phyloP scores from a whole-genome alignment of 1,284 basidiomycete species.

The Cerioporus squamosus region DNA sequence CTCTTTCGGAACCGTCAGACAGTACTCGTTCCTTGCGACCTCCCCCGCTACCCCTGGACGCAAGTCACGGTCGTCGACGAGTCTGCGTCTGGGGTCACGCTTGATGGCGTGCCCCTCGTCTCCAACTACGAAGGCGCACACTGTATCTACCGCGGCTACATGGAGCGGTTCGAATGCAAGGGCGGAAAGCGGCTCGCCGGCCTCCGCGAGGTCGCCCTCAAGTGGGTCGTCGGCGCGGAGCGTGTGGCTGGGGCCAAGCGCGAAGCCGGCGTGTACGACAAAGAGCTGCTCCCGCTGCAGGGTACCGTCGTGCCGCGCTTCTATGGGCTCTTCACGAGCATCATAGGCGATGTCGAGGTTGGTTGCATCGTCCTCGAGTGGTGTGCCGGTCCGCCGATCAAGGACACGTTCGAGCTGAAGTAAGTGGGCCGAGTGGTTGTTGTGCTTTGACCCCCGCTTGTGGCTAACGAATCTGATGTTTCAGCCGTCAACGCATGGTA shows the following conservation, averaged over 20 bases:
- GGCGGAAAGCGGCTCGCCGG: not conserved
- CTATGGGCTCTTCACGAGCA: slow-evolving; percentile 14
- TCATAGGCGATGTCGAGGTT: slow-evolving; percentile 7
- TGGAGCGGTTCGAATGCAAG: slow-evolving; percentile 1
- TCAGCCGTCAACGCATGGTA: slow-evolving; percentile 23
- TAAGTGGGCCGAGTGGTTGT: not conserved
- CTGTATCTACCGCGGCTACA: slow-evolving; percentile 14
- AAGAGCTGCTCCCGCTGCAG: slow-evolving; percentile 4
- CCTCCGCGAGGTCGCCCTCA: slow-evolving; percentile 13
- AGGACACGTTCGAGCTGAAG: slow-evolving; percentile 11
- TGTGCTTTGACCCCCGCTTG: not conserved
- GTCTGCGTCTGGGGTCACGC: not conserved
- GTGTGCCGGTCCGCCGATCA: slow-evolving; percentile 6
- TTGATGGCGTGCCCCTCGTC: slow-evolving; percentile 7
- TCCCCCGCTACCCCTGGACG: slow-evolving; percentile 2
- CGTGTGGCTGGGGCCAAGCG: slow-evolving; percentile 2
- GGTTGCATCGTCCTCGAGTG: slow-evolving; percentile 20
- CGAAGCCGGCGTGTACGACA: slow-evolving; percentile 16
- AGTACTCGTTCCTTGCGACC: slow-evolving; percentile 4
- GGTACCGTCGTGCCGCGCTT: slow-evolving; percentile 14
- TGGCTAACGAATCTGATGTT: not conserved
- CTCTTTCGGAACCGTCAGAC: not conserved
- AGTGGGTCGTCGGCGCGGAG: slow-evolving; percentile 15
- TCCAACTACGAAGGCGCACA: slow-evolving; percentile 14
- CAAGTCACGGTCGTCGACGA: slow-evolving; percentile 13